These are phyloP conservation scores for Quercus phellos DNA, from an alignment of 331 rosid species.

Conservation along the genomic window DNA sequence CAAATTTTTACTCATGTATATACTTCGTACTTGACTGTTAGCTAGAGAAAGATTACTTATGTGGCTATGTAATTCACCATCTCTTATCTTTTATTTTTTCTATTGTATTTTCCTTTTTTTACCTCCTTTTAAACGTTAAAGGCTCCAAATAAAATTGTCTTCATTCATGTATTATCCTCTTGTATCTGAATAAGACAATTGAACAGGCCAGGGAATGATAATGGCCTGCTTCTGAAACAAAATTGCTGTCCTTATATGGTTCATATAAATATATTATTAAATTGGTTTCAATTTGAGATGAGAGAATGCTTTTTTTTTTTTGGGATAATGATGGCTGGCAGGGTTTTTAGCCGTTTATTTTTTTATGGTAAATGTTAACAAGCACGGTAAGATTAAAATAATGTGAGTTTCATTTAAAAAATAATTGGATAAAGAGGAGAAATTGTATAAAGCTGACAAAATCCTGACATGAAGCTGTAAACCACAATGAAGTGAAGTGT, in stretches of 20 bases:
- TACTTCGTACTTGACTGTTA: constrained; percentile 16
- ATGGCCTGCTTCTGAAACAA: neutral
- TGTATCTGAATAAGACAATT: neutral
- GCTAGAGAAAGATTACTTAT: constrained; percentile 10
- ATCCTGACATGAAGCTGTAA: no score
- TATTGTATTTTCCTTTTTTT: neutral
- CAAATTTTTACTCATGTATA: constrained; percentile 20
- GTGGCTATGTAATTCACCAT: neutral
- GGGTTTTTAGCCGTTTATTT: neutral
- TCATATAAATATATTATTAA: no score
- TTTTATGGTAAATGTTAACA: no score
- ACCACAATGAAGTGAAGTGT: no score
- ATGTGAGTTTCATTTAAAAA: no score
- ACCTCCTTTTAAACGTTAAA: no score
- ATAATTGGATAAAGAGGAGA: neutral
- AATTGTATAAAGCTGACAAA: no score
- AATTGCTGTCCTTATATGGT: neutral
- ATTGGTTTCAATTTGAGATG: neutral
- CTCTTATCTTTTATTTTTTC: neutral
- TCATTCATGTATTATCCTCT: neutral
- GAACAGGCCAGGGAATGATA: neutral
- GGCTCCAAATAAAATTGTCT: neutral
- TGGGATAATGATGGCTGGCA: neutral
- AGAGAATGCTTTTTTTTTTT: neutral
- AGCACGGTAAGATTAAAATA: no score